phyloP scores from a whole-genome alignment of 768 basidiomycete genomes.

The Suillus bovinus region DNA sequence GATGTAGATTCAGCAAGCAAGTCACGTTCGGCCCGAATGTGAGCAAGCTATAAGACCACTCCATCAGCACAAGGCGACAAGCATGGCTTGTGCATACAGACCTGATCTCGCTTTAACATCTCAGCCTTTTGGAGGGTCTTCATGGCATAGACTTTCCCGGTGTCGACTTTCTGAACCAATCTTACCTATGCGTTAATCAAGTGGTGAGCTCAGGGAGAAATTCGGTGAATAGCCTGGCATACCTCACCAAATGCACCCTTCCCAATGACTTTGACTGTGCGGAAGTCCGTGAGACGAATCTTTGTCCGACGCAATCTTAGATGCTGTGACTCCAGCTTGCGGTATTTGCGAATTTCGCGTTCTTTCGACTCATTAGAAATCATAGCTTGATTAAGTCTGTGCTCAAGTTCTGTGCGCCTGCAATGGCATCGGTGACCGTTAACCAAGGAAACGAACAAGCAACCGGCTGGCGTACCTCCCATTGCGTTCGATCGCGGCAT shows the following conservation, averaged over 20 bases:
- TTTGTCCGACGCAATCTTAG: slow-evolving; percentile 91
- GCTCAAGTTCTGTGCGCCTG: slow-evolving; percentile 89
- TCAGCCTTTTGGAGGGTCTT: slow-evolving; percentile 98
- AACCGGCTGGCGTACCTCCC: slow-evolving; percentile 60
- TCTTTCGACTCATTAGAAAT: slow-evolving; percentile 82
- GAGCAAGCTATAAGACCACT: slow-evolving; percentile 68
- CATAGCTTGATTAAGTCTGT: slow-evolving; percentile 73
- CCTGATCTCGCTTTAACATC: slow-evolving; percentile 99
- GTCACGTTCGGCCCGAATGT: slow-evolving; percentile 96
- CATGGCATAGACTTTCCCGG: slow-evolving; percentile 99
- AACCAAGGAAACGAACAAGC: slow-evolving; percentile 8
- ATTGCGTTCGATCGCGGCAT: slow-evolving; percentile 94
- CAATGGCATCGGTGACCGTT: slow-evolving; percentile 10
- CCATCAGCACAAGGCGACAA: slow-evolving; percentile 7
- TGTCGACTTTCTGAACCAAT: slow-evolving; percentile 95
- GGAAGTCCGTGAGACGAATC: slow-evolving; percentile 90
- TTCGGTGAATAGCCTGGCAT: slow-evolving; percentile 18
- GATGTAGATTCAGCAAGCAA: slow-evolving; percentile 96
- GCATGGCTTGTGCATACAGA: slow-evolving; percentile 33
- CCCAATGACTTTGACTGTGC: slow-evolving; percentile 97
- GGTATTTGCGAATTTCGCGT: slow-evolving; percentile 83
- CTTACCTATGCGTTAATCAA: slow-evolving; percentile 60
- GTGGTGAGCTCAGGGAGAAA: slow-evolving; percentile 2
- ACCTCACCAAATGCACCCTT: slow-evolving; percentile 99
- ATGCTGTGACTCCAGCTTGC: slow-evolving; percentile 85